Evolutionary conservation across 495 filamentous ascomycete species (phyloP).

Genomic region (Xylaria cubensis): DNA sequence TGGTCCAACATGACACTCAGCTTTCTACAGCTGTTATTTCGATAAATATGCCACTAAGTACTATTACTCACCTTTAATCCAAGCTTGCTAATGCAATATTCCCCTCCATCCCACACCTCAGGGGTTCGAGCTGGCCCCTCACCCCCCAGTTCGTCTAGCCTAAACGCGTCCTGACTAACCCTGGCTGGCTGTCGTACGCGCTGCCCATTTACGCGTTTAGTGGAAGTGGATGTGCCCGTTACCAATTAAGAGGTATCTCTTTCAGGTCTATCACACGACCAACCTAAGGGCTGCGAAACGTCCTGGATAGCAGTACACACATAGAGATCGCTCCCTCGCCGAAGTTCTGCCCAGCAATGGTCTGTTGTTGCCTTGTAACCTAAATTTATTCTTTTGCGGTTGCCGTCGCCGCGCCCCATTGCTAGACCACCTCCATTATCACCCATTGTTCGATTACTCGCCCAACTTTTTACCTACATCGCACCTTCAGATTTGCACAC

Average conservation of each 20-base stretch:
- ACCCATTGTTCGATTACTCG: not conserved
- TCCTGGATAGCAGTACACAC: not conserved
- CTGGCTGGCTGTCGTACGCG: not conserved
- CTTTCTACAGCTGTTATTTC: not conserved
- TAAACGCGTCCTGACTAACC: constrained; percentile 4
- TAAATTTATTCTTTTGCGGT: not conserved
- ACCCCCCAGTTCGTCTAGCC: not conserved
- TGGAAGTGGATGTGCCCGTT: constrained; percentile 1
- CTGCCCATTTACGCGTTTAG: constrained; percentile 29
- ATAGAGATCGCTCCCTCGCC: not conserved
- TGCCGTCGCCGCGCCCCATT: not conserved
- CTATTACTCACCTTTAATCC: no score
- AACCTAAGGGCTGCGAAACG: not conserved
- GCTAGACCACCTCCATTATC: not conserved
- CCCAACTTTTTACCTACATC: not conserved
- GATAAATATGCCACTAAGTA: not conserved
- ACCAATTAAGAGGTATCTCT: not conserved
- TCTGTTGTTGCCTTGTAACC: not conserved
- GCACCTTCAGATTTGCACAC: not conserved
- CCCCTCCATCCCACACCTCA: no score
- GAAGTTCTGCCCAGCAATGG: not conserved
- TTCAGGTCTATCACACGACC: not conserved
- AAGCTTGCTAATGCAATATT: not conserved
- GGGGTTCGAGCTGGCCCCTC: not conserved
- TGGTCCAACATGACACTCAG: no score